Conservation (phyloP, 1,284 basidiomycete species). For the Agroathelia rolfsii region DNA sequence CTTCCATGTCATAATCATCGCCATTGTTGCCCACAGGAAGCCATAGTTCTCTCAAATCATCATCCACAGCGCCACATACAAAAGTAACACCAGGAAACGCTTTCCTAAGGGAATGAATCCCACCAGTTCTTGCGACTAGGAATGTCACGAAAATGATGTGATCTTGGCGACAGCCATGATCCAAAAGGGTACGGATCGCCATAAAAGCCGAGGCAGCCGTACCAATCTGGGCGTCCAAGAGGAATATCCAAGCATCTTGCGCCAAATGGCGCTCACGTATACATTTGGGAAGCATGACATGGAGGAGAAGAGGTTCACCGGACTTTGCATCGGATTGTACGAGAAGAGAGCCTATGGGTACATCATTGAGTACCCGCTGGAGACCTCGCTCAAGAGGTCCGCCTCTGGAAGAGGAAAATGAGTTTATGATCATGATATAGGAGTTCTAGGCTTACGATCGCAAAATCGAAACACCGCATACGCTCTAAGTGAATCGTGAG, state of each 20-base stretch:
- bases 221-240: slow-evolving; percentile 94
- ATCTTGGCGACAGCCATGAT: slow-evolving; percentile 84
- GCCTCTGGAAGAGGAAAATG: slow-evolving; percentile 38
- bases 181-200: slow-evolving; percentile 91
- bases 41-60: slow-evolving; percentile 63
- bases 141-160: slow-evolving; percentile 85
- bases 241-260: slow-evolving; percentile 68
- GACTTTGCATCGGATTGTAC: slow-evolving; percentile 82
- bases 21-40: too few relatives aligned
- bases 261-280: slow-evolving; percentile 61
- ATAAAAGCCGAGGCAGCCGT: slow-evolving; percentile 94
- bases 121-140: slow-evolving; percentile 76
- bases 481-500: slow-evolving; percentile 27
- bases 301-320: slow-evolving; percentile 84
- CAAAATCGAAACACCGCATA: slow-evolving; percentile 80
- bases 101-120: slow-evolving; percentile 64
- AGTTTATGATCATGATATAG: too few relatives aligned
- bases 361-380: slow-evolving; percentile 78
- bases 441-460: slow-evolving; percentile 75
- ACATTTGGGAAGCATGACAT: slow-evolving; percentile 68
- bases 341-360: slow-evolving; percentile 80
- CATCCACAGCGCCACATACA: slow-evolving; percentile 77
- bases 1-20: too few relatives aligned
- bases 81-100: slow-evolving; percentile 81
- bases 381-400: slow-evolving; percentile 89